A percentile compares a stretch with the other conserved stretches of the same genome.
Conservation (phyloP, 2,329 filamentous ascomycete genomes). For the Xylogone sp. region DNA sequence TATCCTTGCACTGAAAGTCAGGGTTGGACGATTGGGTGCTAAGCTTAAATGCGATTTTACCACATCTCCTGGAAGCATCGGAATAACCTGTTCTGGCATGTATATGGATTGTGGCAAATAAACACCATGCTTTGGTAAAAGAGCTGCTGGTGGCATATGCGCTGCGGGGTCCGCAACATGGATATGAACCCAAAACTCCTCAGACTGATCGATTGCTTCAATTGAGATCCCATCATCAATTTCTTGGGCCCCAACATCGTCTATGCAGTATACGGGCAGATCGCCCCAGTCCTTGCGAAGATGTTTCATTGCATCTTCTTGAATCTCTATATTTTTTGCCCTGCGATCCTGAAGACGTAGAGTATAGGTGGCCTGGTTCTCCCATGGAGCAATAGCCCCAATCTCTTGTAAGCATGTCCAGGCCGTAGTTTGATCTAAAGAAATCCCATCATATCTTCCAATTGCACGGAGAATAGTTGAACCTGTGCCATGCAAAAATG, state of each 20-base stretch:
- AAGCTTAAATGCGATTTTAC: slow-evolving; percentile 53
- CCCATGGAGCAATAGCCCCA: slow-evolving; percentile 67
- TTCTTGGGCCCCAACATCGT: slow-evolving; percentile 60
- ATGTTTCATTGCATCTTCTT: slow-evolving; percentile 42
- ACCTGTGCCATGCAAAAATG: slow-evolving; percentile 57
- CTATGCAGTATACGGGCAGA: slow-evolving; percentile 69
- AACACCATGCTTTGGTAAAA: slow-evolving; percentile 57
- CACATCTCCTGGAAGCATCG: slow-evolving; percentile 53
- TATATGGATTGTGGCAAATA: slow-evolving; percentile 58
- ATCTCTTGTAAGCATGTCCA: slow-evolving; percentile 74
- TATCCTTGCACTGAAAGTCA: slow-evolving; percentile 61
- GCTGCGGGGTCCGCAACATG: slow-evolving; percentile 79
- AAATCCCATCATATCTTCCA: slow-evolving; percentile 53
- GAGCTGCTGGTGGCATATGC: slow-evolving; percentile 55
- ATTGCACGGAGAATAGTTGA: slow-evolving; percentile 60
- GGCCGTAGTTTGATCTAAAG: slow-evolving; percentile 42
- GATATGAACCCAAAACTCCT: slow-evolving; percentile 70
- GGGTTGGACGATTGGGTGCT: slow-evolving; percentile 42
- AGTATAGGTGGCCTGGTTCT: slow-evolving; percentile 62
- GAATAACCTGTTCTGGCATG: slow-evolving; percentile 51
- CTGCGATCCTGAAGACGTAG: slow-evolving; percentile 50
- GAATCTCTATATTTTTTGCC: slow-evolving; percentile 7
- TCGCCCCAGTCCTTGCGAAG: slow-evolving; percentile 56
- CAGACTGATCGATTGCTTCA: slow-evolving; percentile 47
- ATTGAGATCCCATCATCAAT: slow-evolving; percentile 79